Evolutionary conservation across 345 rosid species (phyloP), one percentile per base, ranked within the genome.

Genomic region (Erodium maritimum): DNA sequence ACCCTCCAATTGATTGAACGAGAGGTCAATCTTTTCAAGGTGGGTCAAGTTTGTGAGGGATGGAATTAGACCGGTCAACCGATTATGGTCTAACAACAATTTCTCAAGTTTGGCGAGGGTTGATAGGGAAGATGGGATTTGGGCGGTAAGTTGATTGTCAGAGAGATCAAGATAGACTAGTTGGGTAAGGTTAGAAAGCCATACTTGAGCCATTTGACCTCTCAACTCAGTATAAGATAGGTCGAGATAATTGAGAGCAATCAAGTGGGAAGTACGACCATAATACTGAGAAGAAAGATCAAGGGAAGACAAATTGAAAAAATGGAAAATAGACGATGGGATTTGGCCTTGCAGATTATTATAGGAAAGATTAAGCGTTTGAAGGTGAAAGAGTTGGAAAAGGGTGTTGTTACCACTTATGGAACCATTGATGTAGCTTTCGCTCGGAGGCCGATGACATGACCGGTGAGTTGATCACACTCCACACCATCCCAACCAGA

Each of bases 401-500:
- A n/a, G n/a, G n/a, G n/a, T n/a, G 37, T n/a, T 71, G 34, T 18
- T 58, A 18, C 71, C 51, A n/a, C 59, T n/a, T 58, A 71, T 62
- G 1, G 65, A 67, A 20, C 65, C 75, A 20, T 55, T 42, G 34
- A 19, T 37, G 54, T 16, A 63, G 57, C 55, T 29, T 29, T 54
- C 18, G 9, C 65, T 48, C 19, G 33, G 64, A 59, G 62, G 50
- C 55, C 21, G 12, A 60, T 55, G 19, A 64, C 21, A 58, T 58
- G 67, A 33, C 52, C 34, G 17, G 58, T 17, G 23, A 18, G 0
- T 21, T 3, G 5, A 42, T 70, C 57, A 3, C 63, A 65, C 48
- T 61, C 61, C 21, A 60, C 34, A 4, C 67, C 70, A 37, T 66
- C 67, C 75, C 75, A 66, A 14, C 34, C 8, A 3, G 5, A 29